Percentiles rank a stretch among this genome's conserved stretches.
phyloP scores from a whole-genome alignment of 1,139 yeast species.

The Magnusiomyces paraingens region DNA sequence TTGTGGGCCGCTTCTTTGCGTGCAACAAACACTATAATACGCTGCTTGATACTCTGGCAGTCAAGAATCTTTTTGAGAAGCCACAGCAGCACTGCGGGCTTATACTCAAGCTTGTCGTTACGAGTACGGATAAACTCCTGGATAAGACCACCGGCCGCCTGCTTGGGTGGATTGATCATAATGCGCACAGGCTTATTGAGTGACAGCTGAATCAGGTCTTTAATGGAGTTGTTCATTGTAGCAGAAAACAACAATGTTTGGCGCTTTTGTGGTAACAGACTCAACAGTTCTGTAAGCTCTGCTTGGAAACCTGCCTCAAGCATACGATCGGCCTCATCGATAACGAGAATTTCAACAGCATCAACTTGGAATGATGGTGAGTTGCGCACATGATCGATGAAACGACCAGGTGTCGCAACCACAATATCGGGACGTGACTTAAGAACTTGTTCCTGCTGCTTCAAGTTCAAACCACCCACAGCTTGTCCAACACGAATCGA shows the following conservation, averaged over 20 bases:
- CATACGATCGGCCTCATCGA: slow-evolving; percentile 99
- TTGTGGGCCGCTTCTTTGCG: slow-evolving; percentile 87
- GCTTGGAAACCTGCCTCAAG: slow-evolving; percentile 97
- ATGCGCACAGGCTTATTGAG: slow-evolving; percentile 85
- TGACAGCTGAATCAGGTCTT: slow-evolving; percentile 79
- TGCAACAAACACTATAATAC: slow-evolving; percentile 85
- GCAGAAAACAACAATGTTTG: slow-evolving; percentile 95
- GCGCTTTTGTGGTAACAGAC: slow-evolving; percentile 79
- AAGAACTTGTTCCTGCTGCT: slow-evolving; percentile 92
- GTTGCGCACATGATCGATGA: slow-evolving; percentile 92
- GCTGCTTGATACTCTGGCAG: slow-evolving; percentile 47
- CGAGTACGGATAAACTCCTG: slow-evolving; percentile 95
- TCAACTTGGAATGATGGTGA: slow-evolving; percentile 91
- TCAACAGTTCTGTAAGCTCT: slow-evolving; percentile 83
- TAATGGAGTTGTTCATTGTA: slow-evolving; percentile 92
- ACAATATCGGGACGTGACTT: slow-evolving; percentile 92
- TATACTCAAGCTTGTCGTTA: slow-evolving; percentile 67
- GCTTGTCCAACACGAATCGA: slow-evolving; percentile 84
- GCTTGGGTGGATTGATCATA: slow-evolving; percentile 94
- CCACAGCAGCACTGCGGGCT: slow-evolving; percentile 75
- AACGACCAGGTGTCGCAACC: slow-evolving; percentile 94
- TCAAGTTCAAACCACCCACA: slow-evolving; percentile 92
- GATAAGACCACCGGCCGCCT: slow-evolving; percentile 76
- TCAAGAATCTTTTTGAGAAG: slow-evolving; percentile 50
- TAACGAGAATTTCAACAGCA: slow-evolving; percentile 80